Evolutionary conservation across 306 rosid species (phyloP).

Genomic region (Sindora glabra): DNA sequence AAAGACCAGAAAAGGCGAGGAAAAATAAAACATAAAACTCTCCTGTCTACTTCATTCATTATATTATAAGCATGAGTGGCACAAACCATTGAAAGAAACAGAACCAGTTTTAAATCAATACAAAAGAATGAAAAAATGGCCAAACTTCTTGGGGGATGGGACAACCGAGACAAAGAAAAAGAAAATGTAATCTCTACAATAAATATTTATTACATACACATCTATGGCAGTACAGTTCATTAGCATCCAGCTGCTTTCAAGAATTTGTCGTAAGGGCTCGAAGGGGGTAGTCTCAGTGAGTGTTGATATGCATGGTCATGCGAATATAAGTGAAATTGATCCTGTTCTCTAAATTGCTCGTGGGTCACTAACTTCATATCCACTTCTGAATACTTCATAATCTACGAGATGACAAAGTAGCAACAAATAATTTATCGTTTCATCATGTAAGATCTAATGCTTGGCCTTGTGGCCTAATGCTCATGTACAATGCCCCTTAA

Average conservation of each 20-base stretch:
- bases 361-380: slow-evolving; percentile 32
- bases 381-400: slow-evolving; percentile 36
- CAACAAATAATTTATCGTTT: slow-evolving; percentile 7
- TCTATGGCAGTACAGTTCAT: slow-evolving; percentile 8
- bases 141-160: not conserved
- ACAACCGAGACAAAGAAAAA: not conserved
- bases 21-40: not conserved
- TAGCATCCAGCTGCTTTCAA: slow-evolving; percentile 88
- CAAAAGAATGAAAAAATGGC: slow-evolving; percentile 34
- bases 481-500: not conserved
- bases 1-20: not conserved
- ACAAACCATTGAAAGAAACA: slow-evolving; percentile 14
- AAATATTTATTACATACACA: slow-evolving; percentile 13
- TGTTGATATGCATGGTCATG: slow-evolving; percentile 38
- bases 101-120: slow-evolving; percentile 4
- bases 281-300: slow-evolving; percentile 72
- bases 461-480: not conserved
- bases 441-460: not conserved
- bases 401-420: slow-evolving; percentile 29
- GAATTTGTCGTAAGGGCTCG: slow-evolving; percentile 87
- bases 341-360: slow-evolving; percentile 32
- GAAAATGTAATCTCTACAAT: not conserved
- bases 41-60: slow-evolving; percentile 17
- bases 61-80: slow-evolving; percentile 7
- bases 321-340: slow-evolving; percentile 39